These are phyloP conservation scores for Lolium multiflorum DNA, from an alignment of 176 grass and related monocot species.

Conservation along the genomic window DNA sequence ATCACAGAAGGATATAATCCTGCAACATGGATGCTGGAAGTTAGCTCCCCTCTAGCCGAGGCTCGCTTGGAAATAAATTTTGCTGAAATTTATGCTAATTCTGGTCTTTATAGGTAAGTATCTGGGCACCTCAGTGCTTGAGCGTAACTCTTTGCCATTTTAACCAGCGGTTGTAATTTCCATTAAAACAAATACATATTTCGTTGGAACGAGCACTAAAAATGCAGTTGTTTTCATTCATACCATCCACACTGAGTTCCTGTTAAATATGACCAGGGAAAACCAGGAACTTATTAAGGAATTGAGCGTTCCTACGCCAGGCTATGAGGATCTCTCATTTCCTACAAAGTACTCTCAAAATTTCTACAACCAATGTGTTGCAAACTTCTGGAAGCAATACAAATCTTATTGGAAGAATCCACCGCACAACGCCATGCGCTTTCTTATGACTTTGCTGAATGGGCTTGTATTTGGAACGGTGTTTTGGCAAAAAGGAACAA, in stretches of 20 bases:
- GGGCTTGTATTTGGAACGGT: conserved; percentile 87
- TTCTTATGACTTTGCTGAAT: conserved; percentile 69
- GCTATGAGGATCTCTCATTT: conserved; percentile 73
- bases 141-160: not conserved
- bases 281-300: conserved; percentile 79
- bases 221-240: not conserved
- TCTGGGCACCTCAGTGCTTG: not conserved
- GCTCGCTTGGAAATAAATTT: conserved; percentile 68
- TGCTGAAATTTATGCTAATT: conserved; percentile 82
- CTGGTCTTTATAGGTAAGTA: conserved; percentile 67
- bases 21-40: conserved; percentile 92
- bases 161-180: not conserved
- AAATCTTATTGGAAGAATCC: conserved; percentile 97
- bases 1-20: conserved; percentile 85
- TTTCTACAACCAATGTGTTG: conserved; percentile 62
- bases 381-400: conserved; percentile 88
- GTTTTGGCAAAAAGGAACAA: conserved; percentile 80
- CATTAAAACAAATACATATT: not conserved
- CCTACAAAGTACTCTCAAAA: conserved; percentile 81
- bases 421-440: conserved; percentile 79
- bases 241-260: not conserved
- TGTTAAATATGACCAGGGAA: conserved; percentile 41
- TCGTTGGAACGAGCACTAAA: not conserved
- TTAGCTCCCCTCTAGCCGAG: conserved; percentile 67
- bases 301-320: conserved; percentile 59